A percentile compares a stretch with the other conserved stretches of the same genome.
These are phyloP conservation scores for Stagonosporopsis vannaccii DNA, from an alignment of 2,329 filamentous ascomycete genomes.

Conservation along the genomic window DNA sequence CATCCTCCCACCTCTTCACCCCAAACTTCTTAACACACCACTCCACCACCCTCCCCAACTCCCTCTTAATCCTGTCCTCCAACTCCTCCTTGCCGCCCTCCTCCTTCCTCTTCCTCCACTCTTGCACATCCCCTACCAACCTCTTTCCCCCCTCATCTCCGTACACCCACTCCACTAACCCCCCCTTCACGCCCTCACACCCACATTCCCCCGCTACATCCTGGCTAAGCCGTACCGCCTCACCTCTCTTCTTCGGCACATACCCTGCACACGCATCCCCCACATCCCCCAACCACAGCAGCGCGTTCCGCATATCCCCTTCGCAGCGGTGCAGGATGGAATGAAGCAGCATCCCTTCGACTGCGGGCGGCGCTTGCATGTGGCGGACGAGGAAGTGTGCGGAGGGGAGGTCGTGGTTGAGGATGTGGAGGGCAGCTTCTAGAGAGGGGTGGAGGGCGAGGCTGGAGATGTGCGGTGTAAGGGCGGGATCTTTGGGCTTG, in stretches of 20 bases:
- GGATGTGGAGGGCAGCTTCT: conserved; percentile 59
- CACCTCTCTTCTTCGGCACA: conserved; percentile 30
- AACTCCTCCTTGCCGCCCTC: conserved; percentile 31
- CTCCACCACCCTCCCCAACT: conserved; percentile 52
- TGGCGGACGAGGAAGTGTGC: conserved; percentile 62
- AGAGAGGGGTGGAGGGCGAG: conserved; percentile 56
- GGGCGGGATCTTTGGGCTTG: conserved; percentile 16
- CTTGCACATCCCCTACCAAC: conserved; percentile 51
- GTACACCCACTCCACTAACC: conserved; percentile 5
- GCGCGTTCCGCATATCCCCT: conserved; percentile 59
- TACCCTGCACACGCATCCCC: conserved; percentile 44
- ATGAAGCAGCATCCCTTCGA: conserved; percentile 61
- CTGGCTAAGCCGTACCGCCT: conserved; percentile 24
- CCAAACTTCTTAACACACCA: conserved; percentile 59
- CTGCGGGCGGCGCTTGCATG: conserved; percentile 58
- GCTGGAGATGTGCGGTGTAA: conserved; percentile 32
- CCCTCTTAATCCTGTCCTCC: conserved; percentile 43
- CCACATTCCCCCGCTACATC: conserved; percentile 12
- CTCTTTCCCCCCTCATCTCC: not conserved
- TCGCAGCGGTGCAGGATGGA: conserved; percentile 60
- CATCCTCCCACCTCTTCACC: conserved; percentile 52
- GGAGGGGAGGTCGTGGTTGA: conserved; percentile 59
- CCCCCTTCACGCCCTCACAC: not conserved
- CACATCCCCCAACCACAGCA: conserved; percentile 59
- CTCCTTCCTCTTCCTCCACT: conserved; percentile 40